These are phyloP conservation scores for Thelonectria blattea DNA, from an alignment of 2,329 filamentous ascomycete species.

Conservation along the genomic window DNA sequence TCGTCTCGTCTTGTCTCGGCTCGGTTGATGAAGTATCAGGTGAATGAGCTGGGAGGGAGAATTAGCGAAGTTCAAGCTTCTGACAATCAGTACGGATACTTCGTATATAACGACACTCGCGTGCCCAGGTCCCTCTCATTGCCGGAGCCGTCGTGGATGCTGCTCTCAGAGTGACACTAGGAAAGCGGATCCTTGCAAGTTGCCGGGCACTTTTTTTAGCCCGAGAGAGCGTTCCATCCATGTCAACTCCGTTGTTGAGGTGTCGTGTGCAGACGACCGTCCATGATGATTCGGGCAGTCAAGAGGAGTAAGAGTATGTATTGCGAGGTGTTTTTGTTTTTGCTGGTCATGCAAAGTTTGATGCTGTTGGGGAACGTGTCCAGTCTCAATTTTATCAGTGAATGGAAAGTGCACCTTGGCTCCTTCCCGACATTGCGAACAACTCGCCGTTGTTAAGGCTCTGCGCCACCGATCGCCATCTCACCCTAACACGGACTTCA, in stretches of 20 bases:
- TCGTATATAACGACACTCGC: too few relatives aligned
- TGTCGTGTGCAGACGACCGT: not conserved
- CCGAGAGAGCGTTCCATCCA: not conserved
- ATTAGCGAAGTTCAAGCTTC: not conserved
- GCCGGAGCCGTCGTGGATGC: not conserved
- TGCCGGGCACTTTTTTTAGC: not conserved
- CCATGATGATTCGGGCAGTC: not conserved
- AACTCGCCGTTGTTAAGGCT: not conserved
- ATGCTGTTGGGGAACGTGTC: not conserved
- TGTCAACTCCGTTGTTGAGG: not conserved
- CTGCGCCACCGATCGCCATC: not conserved
- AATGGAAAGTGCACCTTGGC: not conserved
- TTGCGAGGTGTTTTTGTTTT: not conserved
- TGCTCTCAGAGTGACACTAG: not conserved
- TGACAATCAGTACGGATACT: too few relatives aligned
- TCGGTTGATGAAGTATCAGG: not conserved
- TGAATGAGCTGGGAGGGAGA: not conserved
- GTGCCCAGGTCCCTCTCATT: not conserved
- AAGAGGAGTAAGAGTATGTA: not conserved
- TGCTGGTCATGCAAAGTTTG: not conserved
- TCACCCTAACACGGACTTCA: not conserved
- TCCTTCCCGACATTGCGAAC: not conserved
- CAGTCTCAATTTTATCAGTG: too few relatives aligned
- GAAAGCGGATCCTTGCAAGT: not conserved
- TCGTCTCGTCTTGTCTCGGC: not conserved